Percentiles rank a stretch among this genome's conserved stretches.
phyloP scores from a whole-genome alignment of 192 early-diverging fungal species.

The Coemansia sp. region DNA sequence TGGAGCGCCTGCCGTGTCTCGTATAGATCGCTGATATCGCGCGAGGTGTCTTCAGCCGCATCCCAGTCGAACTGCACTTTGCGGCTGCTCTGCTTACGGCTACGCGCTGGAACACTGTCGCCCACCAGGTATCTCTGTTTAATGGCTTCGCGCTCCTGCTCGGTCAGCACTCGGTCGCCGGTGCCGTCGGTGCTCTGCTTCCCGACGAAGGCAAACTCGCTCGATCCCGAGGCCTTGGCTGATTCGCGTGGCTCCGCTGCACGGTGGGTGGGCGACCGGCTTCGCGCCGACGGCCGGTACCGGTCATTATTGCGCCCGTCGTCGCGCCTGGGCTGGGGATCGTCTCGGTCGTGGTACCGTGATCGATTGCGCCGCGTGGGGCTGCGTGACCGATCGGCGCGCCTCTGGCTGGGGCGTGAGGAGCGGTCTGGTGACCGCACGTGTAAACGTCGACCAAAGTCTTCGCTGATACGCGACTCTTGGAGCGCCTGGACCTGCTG shows the following conservation, averaged over 20 bases:
- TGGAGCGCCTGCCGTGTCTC: slow-evolving; percentile 65
- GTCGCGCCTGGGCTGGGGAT: slow-evolving; percentile 12
- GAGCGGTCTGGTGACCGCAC: background rate
- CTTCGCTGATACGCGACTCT: background rate
- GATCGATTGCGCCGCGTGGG: slow-evolving; percentile 4
- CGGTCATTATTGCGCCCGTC: background rate
- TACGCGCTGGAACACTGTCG: slow-evolving; percentile 66
- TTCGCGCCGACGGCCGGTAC: background rate
- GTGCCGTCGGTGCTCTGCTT: slow-evolving; percentile 32
- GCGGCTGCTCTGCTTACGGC: slow-evolving; percentile 85
- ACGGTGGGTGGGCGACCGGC: background rate
- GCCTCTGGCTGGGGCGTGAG: slow-evolving; percentile 16
- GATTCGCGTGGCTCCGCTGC: slow-evolving; percentile 1
- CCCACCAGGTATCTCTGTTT: slow-evolving; percentile 85
- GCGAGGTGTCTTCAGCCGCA: slow-evolving; percentile 91
- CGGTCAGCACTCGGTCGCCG: slow-evolving; percentile 49
- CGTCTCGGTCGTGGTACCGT: slow-evolving; percentile 30
- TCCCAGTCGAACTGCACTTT: slow-evolving; percentile 99
- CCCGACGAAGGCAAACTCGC: slow-evolving; percentile 25
- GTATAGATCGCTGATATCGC: slow-evolving; percentile 91
- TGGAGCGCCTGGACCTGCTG: slow-evolving; percentile 57
- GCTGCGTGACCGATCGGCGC: slow-evolving; percentile 5
- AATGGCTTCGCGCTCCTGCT: slow-evolving; percentile 64
- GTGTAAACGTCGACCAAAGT: slow-evolving; percentile 1
- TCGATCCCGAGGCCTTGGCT: background rate